Evolutionary conservation across 2,329 filamentous ascomycete species (phyloP).

Genomic region (Gaeumannomyces tritici): DNA sequence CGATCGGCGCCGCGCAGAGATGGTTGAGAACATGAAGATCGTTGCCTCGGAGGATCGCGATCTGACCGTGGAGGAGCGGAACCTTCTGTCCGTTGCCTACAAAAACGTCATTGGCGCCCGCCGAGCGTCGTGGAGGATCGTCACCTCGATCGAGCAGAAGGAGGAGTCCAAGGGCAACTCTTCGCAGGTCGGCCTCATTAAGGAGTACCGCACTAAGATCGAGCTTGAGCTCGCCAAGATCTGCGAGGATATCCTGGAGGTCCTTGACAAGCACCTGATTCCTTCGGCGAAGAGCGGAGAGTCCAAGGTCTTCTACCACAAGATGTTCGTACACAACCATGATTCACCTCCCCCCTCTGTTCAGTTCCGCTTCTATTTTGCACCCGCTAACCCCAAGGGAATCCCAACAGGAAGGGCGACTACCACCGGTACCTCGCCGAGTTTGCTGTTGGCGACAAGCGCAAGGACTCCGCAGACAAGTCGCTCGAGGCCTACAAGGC

Average conservation of each 20-base stretch:
- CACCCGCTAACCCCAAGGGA: constrained; percentile 11
- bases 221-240: constrained; percentile 94
- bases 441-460: constrained; percentile 89
- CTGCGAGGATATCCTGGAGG: constrained; percentile 93
- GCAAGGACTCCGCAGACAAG: constrained; percentile 88
- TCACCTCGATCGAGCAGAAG: constrained; percentile 98
- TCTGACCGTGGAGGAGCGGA: constrained; percentile 88
- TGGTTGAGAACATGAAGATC: constrained; percentile 99
- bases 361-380: not conserved
- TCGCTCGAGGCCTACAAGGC: constrained; percentile 95
- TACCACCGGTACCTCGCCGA: constrained; percentile 98
- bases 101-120: constrained; percentile 98
- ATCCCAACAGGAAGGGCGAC: constrained; percentile 80
- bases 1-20: constrained; percentile 50
- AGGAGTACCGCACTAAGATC: constrained; percentile 98
- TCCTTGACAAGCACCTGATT: constrained; percentile 89
- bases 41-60: constrained; percentile 82
- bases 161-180: constrained; percentile 98
- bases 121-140: constrained; percentile 96
- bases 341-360: not conserved
- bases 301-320: constrained; percentile 99
- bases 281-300: constrained; percentile 90
- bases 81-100: constrained; percentile 95
- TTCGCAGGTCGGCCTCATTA: constrained; percentile 81
- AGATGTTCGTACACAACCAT: constrained; percentile 59